Conservation (phyloP, 768 basidiomycete genomes). For the Rhizopogon vesiculosus region DNA sequence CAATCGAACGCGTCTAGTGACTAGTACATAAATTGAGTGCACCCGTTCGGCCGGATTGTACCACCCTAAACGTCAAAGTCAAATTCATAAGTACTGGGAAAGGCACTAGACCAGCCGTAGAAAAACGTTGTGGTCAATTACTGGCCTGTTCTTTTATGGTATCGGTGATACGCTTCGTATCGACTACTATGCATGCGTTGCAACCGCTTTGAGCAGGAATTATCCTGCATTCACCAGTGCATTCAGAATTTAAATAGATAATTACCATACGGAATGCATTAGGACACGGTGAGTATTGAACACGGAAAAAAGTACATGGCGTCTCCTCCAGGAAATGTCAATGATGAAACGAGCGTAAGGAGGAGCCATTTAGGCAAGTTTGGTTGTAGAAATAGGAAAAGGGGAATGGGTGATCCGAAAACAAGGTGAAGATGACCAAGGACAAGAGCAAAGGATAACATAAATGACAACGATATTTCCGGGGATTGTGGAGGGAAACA, state of each 20-base stretch:
- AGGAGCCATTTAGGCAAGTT: conserved; percentile 20
- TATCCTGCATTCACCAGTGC: not conserved
- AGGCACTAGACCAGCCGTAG: no score
- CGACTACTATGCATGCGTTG: not conserved
- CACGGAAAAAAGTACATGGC: conserved; percentile 29
- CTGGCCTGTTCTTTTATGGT: no score
- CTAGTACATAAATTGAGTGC: no score
- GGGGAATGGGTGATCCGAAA: conserved; percentile 7
- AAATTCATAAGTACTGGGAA: no score
- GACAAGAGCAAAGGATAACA: conserved; percentile 21
- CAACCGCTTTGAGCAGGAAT: conserved; percentile 11
- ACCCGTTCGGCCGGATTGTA: no score
- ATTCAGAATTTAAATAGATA: conserved; percentile 19
- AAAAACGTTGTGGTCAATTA: no score
- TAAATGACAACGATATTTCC: conserved; percentile 13
- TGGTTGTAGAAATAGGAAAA: conserved; percentile 11
- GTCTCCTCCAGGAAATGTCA: conserved; percentile 18
- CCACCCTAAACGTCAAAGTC: no score
- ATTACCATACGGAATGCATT: conserved; percentile 33
- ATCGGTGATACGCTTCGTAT: no score
- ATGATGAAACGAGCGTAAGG: conserved; percentile 24
- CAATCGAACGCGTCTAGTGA: no score
- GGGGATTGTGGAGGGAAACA: conserved; percentile 6
- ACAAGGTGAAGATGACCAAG: conserved; percentile 12
- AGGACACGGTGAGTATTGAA: conserved; percentile 32